A percentile compares a stretch with the other conserved stretches of the same genome.
phyloP scores from a whole-genome alignment of 352 stramenopile species.

The Pythium sp. region DNA sequence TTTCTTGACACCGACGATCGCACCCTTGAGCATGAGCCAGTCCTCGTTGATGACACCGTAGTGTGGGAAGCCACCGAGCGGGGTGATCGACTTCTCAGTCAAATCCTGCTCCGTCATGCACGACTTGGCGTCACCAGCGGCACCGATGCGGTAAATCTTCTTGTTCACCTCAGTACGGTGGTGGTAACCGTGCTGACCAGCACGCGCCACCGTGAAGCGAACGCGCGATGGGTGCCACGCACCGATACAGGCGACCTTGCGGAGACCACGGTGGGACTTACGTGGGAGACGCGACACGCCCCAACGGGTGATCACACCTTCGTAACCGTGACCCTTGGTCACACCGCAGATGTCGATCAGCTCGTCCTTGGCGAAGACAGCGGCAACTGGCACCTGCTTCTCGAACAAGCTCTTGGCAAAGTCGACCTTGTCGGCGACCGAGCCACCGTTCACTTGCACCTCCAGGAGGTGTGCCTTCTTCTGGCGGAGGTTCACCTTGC shows the following conservation, averaged over 20 bases:
- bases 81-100: conserved; percentile 99
- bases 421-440: conserved; percentile 98
- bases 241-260: conserved; percentile 99
- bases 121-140: conserved; percentile 90
- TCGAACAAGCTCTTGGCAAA: conserved; percentile 99
- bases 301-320: conserved; percentile 99
- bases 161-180: conserved; percentile 99
- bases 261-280: conserved; percentile 99
- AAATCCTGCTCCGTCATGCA: conserved; percentile 98
- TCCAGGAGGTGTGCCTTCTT: conserved; percentile 99
- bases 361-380: conserved; percentile 96
- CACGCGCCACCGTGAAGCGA: conserved; percentile 96
- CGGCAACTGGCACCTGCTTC: conserved; percentile 97
- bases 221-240: conserved; percentile 99
- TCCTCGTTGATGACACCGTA: conserved; percentile 99
- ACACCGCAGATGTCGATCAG: conserved; percentile 98
- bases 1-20: conserved; percentile 98
- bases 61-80: conserved; percentile 99
- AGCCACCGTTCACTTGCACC: conserved; percentile 99
- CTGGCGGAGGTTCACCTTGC: conserved; percentile 98
- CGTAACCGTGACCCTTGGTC: conserved; percentile 98
- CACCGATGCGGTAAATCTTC: conserved; percentile 99
- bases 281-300: conserved; percentile 98
- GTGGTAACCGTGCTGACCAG: conserved; percentile 99
- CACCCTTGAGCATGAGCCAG: conserved; percentile 99